Evolutionary conservation across 345 rosid genomes (phyloP), one percentile per base, ranked within the genome.

Genomic region (Syzygium grande): DNA sequence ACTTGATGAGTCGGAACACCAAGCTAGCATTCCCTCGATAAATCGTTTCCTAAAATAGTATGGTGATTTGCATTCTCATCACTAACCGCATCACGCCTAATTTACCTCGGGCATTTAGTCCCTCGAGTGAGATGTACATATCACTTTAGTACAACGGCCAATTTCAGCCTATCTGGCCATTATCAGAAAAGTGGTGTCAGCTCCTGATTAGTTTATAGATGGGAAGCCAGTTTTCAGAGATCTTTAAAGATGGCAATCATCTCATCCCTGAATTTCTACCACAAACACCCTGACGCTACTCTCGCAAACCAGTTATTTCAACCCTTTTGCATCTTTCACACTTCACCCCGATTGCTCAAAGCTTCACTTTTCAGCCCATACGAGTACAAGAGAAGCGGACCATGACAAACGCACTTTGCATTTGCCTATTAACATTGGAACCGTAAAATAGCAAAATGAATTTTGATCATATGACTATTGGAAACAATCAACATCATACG

Each of bases 261-360:
- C 3, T 2, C 5, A 7, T 29, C 22, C 2, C 5, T 0, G 0
- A 65, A 29, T 16, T 65, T 29, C 1, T 14, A 3, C 21, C 11
- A 7, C 5, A 0, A 11, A 15, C 3, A 29, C 22, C 17, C 11
- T 29, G 0, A 7, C 3, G 0, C 11, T 10, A 7, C 19, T 29
- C 5, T 2, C 22, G 11, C 41, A 1, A 65, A 29, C 11, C 0
- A 29, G 1, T 15, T 3, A 21, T 29, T 15, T 65, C 21, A 15
- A 65, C 41, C 41, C 21, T 65, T 65, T 15, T 15, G 43, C 2
- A 0, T 34, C 79, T 68, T 68, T 38, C 46, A 2, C 79, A 34
- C 79, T 34, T 68, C 12, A 30, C 23, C 7, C 21, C 41, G 3
- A 30, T 17, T 30, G 46, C 46, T 1, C 46, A 30, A 34, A 30